These are phyloP conservation scores for Xylariaceae sp. DNA, from an alignment of 2,329 filamentous ascomycete genomes.

Conservation along the genomic window DNA sequence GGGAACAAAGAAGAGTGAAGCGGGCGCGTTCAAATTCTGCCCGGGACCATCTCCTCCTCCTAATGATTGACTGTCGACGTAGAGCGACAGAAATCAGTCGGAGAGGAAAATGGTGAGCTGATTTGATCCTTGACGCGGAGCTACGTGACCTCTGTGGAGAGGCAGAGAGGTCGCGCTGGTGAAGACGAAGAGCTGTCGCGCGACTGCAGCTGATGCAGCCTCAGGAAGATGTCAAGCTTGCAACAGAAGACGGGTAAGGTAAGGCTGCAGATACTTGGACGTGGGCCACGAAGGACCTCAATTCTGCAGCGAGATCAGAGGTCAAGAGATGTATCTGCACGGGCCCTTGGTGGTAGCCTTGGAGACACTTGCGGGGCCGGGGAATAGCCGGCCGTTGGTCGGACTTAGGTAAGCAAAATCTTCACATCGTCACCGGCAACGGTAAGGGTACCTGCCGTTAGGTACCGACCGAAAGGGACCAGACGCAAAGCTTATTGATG, in stretches of 20 bases:
- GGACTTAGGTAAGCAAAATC: conserved; percentile 18
- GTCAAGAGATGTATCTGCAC: neutral
- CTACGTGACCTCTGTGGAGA: too few species aligned
- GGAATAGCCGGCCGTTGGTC: conserved; percentile 9
- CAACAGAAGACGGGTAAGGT: conserved; percentile 4
- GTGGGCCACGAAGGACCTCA: neutral
- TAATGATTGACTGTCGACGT: conserved; percentile 12
- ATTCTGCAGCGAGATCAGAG: too few species aligned
- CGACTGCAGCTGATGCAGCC: conserved; percentile 8
- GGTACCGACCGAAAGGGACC: too few species aligned
- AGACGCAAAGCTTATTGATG: too few species aligned
- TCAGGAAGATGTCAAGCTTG: conserved; percentile 5
- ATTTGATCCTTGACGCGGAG: too few species aligned
- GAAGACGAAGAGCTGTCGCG: neutral
- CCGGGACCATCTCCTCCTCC: conserved; percentile 17
- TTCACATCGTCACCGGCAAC: too few species aligned
- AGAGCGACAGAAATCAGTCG: conserved; percentile 4
- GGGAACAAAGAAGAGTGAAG: conserved; percentile 15
- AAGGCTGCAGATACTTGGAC: conserved; percentile 10
- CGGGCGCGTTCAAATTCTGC: conserved; percentile 15
- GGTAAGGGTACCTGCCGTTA: too few species aligned
- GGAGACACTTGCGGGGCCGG: conserved; percentile 1
- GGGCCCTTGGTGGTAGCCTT: neutral
- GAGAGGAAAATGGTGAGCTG: too few species aligned
- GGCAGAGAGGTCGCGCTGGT: too few species aligned